phyloP scores from a whole-genome alignment of 768 basidiomycete genomes.

The Phlebiopsis flavidoalba region DNA sequence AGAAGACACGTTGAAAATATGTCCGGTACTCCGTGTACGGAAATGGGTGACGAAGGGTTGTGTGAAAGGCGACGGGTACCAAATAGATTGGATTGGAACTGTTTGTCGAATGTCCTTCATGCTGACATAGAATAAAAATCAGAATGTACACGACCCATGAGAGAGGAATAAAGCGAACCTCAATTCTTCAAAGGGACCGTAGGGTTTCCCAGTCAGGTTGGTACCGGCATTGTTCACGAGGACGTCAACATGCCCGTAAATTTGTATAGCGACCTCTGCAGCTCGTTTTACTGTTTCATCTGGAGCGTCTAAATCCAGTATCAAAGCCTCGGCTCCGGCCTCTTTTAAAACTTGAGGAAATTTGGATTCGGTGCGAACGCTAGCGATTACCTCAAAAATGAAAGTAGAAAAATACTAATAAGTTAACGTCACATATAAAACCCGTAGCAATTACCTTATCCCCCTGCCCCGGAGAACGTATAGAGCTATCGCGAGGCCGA shows the following conservation, averaged over 20 bases:
- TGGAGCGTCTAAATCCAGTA: conserved; percentile 1
- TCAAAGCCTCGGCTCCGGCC: not conserved
- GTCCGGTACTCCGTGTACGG: conserved; percentile 20
- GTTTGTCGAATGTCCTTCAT: conserved; percentile 14
- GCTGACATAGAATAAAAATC: not conserved
- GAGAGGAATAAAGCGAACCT: not conserved
- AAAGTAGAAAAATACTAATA: not conserved
- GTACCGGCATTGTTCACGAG: conserved; percentile 10
- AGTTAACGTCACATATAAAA: not conserved
- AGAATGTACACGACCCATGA: not conserved
- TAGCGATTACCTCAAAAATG: conserved; percentile 5
- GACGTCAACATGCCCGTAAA: conserved; percentile 8
- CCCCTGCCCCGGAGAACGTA: conserved; percentile 1
- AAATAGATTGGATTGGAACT: conserved; percentile 26
- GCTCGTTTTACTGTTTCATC: conserved; percentile 1
- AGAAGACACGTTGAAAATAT: conserved; percentile 24
- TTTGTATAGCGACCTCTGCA: not conserved
- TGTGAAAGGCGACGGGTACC: conserved; percentile 22
- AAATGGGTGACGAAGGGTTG: conserved; percentile 23
- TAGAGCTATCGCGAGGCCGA: conserved; percentile 5
- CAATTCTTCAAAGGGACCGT: conserved; percentile 8
- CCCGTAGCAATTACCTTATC: not conserved
- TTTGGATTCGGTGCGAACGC: conserved; percentile 1
- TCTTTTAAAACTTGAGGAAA: conserved; percentile 1
- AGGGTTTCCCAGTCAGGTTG: not conserved